Conservation (phyloP, 2,329 filamentous ascomycete genomes). For the Sarocladium oryzae region DNA sequence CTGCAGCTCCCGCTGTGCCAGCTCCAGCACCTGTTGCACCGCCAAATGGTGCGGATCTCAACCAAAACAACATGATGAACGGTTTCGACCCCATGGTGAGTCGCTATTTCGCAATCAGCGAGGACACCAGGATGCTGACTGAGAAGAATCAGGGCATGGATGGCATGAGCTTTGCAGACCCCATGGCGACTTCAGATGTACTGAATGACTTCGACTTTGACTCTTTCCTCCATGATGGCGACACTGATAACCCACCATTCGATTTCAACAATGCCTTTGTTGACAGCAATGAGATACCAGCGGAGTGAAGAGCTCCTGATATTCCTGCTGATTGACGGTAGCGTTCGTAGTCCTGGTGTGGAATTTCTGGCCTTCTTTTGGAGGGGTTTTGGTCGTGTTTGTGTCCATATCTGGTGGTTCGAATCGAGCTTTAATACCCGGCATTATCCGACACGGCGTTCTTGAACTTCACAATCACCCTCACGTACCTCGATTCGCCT, state of each 20-base stretch:
- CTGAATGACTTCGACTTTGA: constrained; percentile 63
- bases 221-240: constrained; percentile 56
- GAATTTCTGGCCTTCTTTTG: neutral
- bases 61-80: constrained; percentile 44
- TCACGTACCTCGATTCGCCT: neutral
- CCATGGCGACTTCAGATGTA: constrained; percentile 47
- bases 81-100: constrained; percentile 38
- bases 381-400: neutral
- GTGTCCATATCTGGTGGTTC: constrained; percentile 3
- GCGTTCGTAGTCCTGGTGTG: neutral
- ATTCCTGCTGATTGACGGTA: constrained; percentile 3
- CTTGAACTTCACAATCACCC: constrained; percentile 4
- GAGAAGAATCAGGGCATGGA: constrained; percentile 31
- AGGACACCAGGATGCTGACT: neutral
- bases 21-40: constrained; percentile 28
- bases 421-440: constrained; percentile 10
- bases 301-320: constrained; percentile 6
- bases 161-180: constrained; percentile 49
- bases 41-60: constrained; percentile 40
- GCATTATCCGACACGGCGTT: constrained; percentile 9
- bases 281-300: constrained; percentile 37
- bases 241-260: constrained; percentile 41
- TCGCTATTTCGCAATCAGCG: neutral
- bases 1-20: constrained; percentile 28
- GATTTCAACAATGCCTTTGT: constrained; percentile 47